Evolutionary conservation across 164 flowering plant genomes (phyloP).

Genomic region (Stephania japonica): DNA sequence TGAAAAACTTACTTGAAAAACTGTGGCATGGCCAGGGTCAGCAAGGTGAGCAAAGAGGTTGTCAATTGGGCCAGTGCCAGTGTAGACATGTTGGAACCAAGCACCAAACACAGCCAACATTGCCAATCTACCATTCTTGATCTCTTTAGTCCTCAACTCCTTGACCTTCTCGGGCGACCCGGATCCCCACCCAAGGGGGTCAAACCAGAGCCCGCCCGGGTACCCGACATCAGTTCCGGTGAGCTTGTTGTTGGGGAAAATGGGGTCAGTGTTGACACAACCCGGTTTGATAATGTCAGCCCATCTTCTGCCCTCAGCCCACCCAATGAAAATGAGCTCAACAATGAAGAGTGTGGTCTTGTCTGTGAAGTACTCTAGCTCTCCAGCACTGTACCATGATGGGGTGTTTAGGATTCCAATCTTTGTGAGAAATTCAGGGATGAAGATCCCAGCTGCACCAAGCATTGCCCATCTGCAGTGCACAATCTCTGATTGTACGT

Average conservation of each 20-base stretch:
- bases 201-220: conserved; percentile 98
- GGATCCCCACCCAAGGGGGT: conserved; percentile 91
- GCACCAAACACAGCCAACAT: conserved; percentile 99
- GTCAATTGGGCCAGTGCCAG: conserved; percentile 95
- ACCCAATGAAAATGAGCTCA: conserved; percentile 86
- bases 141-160: conserved; percentile 93
- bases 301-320: conserved; percentile 53
- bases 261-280: conserved; percentile 90
- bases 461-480: conserved; percentile 99
- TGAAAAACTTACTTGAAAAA: conserved; percentile 67
- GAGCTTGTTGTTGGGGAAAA: conserved; percentile 97
- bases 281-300: conserved; percentile 87
- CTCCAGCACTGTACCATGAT: conserved; percentile 97
- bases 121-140: conserved; percentile 89
- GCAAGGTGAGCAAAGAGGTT: conserved; percentile 98
- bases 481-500: conserved; percentile 77
- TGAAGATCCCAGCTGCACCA: conserved; percentile 98
- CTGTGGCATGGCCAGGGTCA: conserved; percentile 94
- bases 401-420: conserved; percentile 94
- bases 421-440: conserved; percentile 90
- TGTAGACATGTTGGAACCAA: conserved; percentile 89
- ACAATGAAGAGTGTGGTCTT: conserved; percentile 83
- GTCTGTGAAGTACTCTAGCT: conserved; percentile 91
- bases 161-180: conserved; percentile 71
- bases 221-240: conserved; percentile 97